Conservation (phyloP, 768 basidiomycete species). For the Mycena venus region DNA sequence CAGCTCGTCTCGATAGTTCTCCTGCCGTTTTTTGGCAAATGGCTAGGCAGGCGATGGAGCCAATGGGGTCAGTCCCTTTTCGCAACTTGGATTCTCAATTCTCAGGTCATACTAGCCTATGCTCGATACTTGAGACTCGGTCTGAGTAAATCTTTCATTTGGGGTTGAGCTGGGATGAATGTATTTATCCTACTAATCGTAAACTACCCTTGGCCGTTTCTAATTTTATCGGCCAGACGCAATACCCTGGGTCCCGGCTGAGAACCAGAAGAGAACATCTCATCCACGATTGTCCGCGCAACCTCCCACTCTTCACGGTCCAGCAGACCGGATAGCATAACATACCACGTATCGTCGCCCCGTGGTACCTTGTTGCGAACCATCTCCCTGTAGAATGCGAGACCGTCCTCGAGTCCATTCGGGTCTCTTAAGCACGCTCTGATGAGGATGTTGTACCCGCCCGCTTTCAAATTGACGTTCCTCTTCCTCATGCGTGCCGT, state of each 20-base stretch:
- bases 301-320: constrained; percentile 69
- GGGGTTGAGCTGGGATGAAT: constrained; percentile 50
- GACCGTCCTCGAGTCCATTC: constrained; percentile 66
- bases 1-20: constrained; percentile 85
- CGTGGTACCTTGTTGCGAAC: constrained; percentile 58
- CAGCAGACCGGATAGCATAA: constrained; percentile 77
- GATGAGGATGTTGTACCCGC: constrained; percentile 85
- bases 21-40: constrained; percentile 90
- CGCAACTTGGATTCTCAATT: constrained; percentile 6
- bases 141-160: constrained; percentile 73
- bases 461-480: constrained; percentile 67
- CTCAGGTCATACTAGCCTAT: constrained; percentile 63
- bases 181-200: constrained; percentile 33
- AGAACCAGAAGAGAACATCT: constrained; percentile 66
- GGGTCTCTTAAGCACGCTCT: constrained; percentile 69
- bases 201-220: constrained; percentile 37
- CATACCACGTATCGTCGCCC: constrained; percentile 80
- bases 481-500: constrained; percentile 69
- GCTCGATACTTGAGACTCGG: constrained; percentile 79
- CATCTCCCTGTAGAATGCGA: constrained; percentile 76
- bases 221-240: constrained; percentile 65
- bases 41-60: constrained; percentile 88
- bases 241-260: constrained; percentile 59
- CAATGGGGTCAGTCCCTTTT: constrained; percentile 77
- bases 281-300: constrained; percentile 70